Evolutionary conservation across 2,329 filamentous ascomycete genomes (phyloP), one percentile per base, ranked within the genome.

Genomic region (Catunica adiposa): DNA sequence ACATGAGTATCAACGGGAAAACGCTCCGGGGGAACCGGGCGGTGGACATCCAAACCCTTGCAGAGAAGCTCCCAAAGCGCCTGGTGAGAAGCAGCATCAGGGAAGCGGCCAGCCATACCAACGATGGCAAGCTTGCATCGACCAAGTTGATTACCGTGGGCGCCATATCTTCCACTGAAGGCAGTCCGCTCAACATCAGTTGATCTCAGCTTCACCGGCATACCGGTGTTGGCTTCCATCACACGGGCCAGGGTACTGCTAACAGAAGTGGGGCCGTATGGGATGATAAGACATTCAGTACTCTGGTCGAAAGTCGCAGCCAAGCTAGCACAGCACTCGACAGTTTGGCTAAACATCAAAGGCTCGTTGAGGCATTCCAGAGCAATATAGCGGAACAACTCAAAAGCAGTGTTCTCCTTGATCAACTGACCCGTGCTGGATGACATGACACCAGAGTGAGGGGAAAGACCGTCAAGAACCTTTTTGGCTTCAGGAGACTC

Each of bases 91-190:
- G 67, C 66, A 3, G 66, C 67, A 3, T 71, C 71, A 0, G 72
- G 71, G 22, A 74, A 69, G 0, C 72, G 65, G 29, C 72, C 72
- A 1, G 68, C 68, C 61, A 68, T 70, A 54, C 88, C 88, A 34
- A 94, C 84, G 60, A 94, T 89, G 57, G 88, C 88, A 60, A 94
- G 78, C 67, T 89, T 89, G 65, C 79, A 78, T 62, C 78, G 69
- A 14, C 70, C 70, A 7, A 61, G 58, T 60, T 64, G 14, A 68
- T 66, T 9, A 14, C 73, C 73, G 59, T 75, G 73, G 61, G 75
- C 74, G 17, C 72, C 72, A 25, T 74, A 68, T 15, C 61, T 63
- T 14, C 61, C 59, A 29, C 63, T 66, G 60, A 64, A 66, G 62
- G 67, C 65, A 22, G 65, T 64, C 15, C 67, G 61, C 38, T 68